Base-by-base conservation (phyloP, 1,284 basidiomycete genomes). In the Malassezia pachydermatis region DNA sequence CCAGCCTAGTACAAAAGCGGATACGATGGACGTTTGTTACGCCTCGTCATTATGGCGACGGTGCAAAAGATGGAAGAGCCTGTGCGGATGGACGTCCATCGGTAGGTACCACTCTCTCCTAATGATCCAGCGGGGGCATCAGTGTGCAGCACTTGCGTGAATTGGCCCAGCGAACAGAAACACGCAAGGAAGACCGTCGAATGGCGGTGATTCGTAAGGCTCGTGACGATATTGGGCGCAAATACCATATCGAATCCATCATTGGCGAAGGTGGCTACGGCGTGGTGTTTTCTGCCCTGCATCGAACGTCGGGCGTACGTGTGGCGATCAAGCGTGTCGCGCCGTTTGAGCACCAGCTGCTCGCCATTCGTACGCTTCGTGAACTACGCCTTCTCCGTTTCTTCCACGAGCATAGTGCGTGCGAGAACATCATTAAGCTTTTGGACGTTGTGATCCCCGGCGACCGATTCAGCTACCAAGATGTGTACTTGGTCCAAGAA, bases 401-500 rank as follows among this genome's bases (percentile, higher is more conserved):
- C 30, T 57, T 57, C 30, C 44, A 43, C 25, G 51, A 51, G 32
- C n/a, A 44, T 5, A 42, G 41, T 13, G 47, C 34, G 0, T 54
- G 47, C 19, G 58, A 62, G 41, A 59, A 60, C 35, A 55, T 62
- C 27, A 51, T 62, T 37, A 29, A 33, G 5, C 50, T 62, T 10
- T 44, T 64, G 20, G 63, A 66, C 50, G 58, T 61, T 24, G 55
- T 64, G 24, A 55, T 59, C 27, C 60, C 63, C 5, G 47, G 54
- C 11, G 45, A 51, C 13, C 37, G 47, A 14, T 55, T 55, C 10
- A 30, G 35, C 14, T 66, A 59, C 47, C 44, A 57, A 8, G 62
- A 66, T 44, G 58, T 65, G 36, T 66, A 65, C 39, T 45, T 66
- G 25, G 60, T 66, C 37, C 82, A 87, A 73, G 87, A 88, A 72